Evolutionary conservation across 2,329 filamentous ascomycete species (phyloP).

Genomic region (Aureobasidium sp.): DNA sequence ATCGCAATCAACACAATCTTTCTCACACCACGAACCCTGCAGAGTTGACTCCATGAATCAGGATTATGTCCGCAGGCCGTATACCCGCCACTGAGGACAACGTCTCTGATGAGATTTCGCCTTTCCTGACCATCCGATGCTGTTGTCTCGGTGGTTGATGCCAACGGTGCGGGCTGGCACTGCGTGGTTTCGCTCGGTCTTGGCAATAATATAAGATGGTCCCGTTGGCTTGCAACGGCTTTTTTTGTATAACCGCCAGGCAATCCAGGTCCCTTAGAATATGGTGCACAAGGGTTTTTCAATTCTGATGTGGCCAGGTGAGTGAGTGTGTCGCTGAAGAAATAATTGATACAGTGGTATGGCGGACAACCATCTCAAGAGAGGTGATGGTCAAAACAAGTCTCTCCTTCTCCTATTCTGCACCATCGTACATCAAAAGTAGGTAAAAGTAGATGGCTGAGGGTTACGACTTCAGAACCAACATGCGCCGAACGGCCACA

Average conservation of each 20-base stretch:
- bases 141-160: constrained; percentile 14
- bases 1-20: constrained; percentile 11
- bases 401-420: not conserved
- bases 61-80: not conserved
- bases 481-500: constrained; percentile 12
- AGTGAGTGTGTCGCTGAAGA: not conserved
- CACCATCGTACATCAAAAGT: constrained; percentile 1
- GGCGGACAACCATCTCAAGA: not conserved
- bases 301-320: not conserved
- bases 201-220: constrained; percentile 14
- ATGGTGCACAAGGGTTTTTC: not conserved
- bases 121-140: not conserved
- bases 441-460: constrained; percentile 3
- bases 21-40: not conserved
- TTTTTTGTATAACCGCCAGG: constrained; percentile 14
- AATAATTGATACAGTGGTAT: not conserved
- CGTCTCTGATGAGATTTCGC: constrained; percentile 1
- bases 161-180: constrained; percentile 1
- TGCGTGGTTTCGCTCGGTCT: constrained; percentile 6
- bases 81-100: constrained; percentile 6
- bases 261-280: constrained; percentile 5
- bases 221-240: constrained; percentile 9
- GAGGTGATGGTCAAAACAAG: not conserved
- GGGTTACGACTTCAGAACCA: constrained; percentile 2
- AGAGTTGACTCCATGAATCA: constrained; percentile 2